Evolutionary conservation across 2,329 filamentous ascomycete genomes (phyloP).

Genomic region (Nemania sp.): DNA sequence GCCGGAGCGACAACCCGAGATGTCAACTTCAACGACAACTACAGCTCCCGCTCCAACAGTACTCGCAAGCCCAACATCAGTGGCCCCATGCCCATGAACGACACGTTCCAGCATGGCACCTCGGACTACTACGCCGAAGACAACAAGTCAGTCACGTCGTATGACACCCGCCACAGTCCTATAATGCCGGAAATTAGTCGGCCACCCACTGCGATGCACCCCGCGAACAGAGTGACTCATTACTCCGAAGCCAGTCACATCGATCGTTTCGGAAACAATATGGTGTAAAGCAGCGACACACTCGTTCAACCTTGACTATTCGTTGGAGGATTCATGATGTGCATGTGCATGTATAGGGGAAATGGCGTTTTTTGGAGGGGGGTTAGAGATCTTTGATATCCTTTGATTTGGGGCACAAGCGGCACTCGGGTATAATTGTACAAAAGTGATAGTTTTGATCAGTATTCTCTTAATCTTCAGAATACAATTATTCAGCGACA

Average conservation of each 20-base stretch:
- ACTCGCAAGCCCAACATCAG: slow-evolving; percentile 58
- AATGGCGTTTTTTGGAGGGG: slow-evolving; percentile 32
- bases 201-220: slow-evolving; percentile 70
- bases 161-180: slow-evolving; percentile 61
- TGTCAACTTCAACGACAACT: slow-evolving; percentile 55
- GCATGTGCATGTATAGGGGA: slow-evolving; percentile 25
- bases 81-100: slow-evolving; percentile 53
- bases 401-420: slow-evolving; percentile 37
- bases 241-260: slow-evolving; percentile 65
- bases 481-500: slow-evolving; percentile 26
- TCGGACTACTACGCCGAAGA: slow-evolving; percentile 36
- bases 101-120: slow-evolving; percentile 51
- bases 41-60: slow-evolving; percentile 47
- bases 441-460: slow-evolving; percentile 24
- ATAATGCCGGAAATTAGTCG: slow-evolving; percentile 67
- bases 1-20: slow-evolving; percentile 76
- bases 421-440: slow-evolving; percentile 27
- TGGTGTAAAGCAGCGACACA: slow-evolving; percentile 28
- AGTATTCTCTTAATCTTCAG: slow-evolving; percentile 24
- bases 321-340: slow-evolving; percentile 20
- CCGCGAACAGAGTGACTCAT: slow-evolving; percentile 57
- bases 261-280: slow-evolving; percentile 55
- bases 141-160: slow-evolving; percentile 38
- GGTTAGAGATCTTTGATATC: slow-evolving; percentile 37
- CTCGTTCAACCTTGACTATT: not conserved